Evolutionary conservation across 2,329 filamentous ascomycete genomes (phyloP), one percentile per base, ranked within the genome.

Genomic region (Didymella glomerata): DNA sequence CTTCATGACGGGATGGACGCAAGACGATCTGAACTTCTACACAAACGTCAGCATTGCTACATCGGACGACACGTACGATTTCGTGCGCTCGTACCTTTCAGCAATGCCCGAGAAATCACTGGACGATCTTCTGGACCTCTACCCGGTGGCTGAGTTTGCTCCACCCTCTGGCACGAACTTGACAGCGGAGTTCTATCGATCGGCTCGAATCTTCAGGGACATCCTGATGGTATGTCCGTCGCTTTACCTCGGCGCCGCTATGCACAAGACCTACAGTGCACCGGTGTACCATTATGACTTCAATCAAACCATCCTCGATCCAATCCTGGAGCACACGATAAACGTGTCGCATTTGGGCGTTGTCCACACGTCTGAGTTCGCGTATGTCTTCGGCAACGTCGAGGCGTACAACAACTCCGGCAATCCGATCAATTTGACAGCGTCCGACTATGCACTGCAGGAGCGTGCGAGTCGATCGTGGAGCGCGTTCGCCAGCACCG

Each of bases 271-370:
- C 25, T 76, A 72, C 4, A 78, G 77, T 58, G 65, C 69, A 4
- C 57, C 63, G 4, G 80, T 83, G 4, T 86, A 81, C 65, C 70
- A 84, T 1, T 85, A 82, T 68, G 72, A 80, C 59, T 83, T 81
- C 73, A 86, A 86, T 68, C 83, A 85, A 64, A 86, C 84, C 0
- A 76, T 86, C n/a, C 71, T 84, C 2, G 80, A 78, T 3, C 75
- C 78, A 0, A 76, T 82, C 28, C 67, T 85, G n/a, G 69, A 71
- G 10, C 50, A 72, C 3, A 42, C 60, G 8, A 64, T 64, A 22
- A 75, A 76, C 10, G 62, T 72, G 3, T 71, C 76, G 1, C 80
- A 80, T 1, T 65, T 81, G 5, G 83, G 83, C 27, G 73, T 80
- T 0, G 75, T 83, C 5, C 84, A 86, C 66, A 83, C 82, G 0